Percentiles rank a stretch among this genome's conserved stretches.
Conservation (phyloP, 2,329 filamentous ascomycete species). For the Aureobasidium subglaciale region DNA sequence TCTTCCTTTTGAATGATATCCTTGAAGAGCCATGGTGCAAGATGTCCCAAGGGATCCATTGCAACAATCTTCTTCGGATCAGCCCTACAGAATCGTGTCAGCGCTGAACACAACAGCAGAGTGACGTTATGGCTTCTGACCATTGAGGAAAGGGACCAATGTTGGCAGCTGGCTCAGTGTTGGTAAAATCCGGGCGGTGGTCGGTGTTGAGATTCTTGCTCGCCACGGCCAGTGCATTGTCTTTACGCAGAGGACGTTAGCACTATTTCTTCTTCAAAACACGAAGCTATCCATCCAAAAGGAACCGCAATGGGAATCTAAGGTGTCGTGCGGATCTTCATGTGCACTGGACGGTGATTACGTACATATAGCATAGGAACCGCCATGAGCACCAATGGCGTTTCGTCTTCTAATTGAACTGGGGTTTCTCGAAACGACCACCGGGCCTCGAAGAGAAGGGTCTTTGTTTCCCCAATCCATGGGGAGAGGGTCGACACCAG, state of each 20-base stretch:
- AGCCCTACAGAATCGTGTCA: constrained; percentile 28
- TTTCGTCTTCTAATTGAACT: constrained; percentile 61
- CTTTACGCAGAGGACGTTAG: not conserved
- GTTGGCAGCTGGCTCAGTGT: constrained; percentile 84
- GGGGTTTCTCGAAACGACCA: constrained; percentile 72
- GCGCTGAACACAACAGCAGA: not conserved
- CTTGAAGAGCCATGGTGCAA: constrained; percentile 76
- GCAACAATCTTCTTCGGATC: constrained; percentile 92
- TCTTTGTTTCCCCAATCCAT: constrained; percentile 83
- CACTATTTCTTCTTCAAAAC: too few relatives aligned
- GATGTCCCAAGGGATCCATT: constrained; percentile 91
- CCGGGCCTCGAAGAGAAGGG: constrained; percentile 68
- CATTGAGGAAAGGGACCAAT: constrained; percentile 76
- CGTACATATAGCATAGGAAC: constrained; percentile 84
- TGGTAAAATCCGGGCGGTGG: constrained; percentile 70
- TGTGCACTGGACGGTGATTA: too few relatives aligned
- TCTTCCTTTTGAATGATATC: constrained; percentile 71
- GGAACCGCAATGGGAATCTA: too few relatives aligned
- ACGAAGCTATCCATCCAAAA: too few relatives aligned
- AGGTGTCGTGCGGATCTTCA: too few relatives aligned
- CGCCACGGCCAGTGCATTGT: constrained; percentile 80
- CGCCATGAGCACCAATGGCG: constrained; percentile 65
- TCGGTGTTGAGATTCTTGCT: constrained; percentile 80
- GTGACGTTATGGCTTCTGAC: not conserved
- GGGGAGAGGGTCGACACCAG: constrained; percentile 82